Conservation (phyloP, 495 filamentous ascomycete genomes). For the Aspergillus wentii region DNA sequence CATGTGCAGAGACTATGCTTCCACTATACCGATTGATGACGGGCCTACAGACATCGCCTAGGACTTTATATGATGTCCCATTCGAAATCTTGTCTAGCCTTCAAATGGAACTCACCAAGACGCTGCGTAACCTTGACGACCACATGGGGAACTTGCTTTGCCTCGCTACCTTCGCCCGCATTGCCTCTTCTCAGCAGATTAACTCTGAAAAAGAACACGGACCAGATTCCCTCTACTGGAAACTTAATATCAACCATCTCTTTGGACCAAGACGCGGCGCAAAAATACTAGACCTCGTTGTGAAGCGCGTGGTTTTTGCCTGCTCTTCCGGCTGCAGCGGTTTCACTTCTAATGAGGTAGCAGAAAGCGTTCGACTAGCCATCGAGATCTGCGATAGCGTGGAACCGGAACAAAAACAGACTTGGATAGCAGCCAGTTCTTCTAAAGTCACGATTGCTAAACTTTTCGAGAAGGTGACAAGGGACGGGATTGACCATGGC, state of each 20-base stretch:
- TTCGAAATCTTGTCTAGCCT: conserved; percentile 35
- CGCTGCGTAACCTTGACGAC: conserved; percentile 40
- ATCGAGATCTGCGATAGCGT: conserved; percentile 43
- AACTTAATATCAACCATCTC: conserved; percentile 40
- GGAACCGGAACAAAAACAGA: conserved; percentile 28
- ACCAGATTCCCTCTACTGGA: conserved; percentile 20
- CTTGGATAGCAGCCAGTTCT: conserved; percentile 41
- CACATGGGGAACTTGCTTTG: conserved; percentile 45
- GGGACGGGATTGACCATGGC: conserved; percentile 26
- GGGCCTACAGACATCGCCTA: conserved; percentile 24
- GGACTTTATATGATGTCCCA: conserved; percentile 29
- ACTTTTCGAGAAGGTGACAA: conserved; percentile 45
- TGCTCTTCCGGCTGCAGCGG: conserved; percentile 40
- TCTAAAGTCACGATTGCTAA: conserved; percentile 47
- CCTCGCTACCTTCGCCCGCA: conserved; percentile 42
- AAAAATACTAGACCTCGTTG: conserved; percentile 53
- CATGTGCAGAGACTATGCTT: conserved; percentile 36
- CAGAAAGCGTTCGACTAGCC: conserved; percentile 46
- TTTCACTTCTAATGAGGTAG: conserved; percentile 31
- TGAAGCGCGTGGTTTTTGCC: conserved; percentile 46
- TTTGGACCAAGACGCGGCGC: conserved; percentile 43
- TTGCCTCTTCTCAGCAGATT: conserved; percentile 20
- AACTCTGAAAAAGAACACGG: conserved; percentile 7
- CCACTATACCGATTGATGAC: conserved; percentile 38
- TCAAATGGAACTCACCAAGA: conserved; percentile 41